Base-by-base conservation (phyloP, 257 asterid species). In the Solanum peruvianum region DNA sequence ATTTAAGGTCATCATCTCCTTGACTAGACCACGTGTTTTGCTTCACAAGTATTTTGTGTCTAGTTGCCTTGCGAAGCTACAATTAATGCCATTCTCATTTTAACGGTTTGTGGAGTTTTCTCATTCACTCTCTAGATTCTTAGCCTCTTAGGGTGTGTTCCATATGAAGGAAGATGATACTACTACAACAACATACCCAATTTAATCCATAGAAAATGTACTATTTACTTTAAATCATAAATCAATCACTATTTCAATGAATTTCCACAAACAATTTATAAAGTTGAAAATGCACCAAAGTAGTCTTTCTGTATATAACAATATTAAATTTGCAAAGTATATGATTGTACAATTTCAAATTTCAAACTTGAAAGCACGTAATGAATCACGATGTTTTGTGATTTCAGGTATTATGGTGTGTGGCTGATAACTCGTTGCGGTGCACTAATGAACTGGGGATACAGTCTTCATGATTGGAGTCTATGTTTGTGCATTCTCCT, bases 361-460 rank as follows among this genome's bases (percentile, higher is more conserved):
- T 80, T 80, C 42, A 47, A 47, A 47, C 31, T 80, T 23, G 67
- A 80, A 78, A 27, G 42, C 84, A 45, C 33, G 16, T 45, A 27
- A 78, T 45, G 8, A 47, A 45, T 27, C 67, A 27, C 47, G 80
- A 80, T 52, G 45, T 83, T 41, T 45, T 86, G 56, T 62, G 33
- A 71, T 77, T 86, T 82, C 93, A 96, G 99, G 93, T 95, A 93
- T 76, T 93, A 92, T 60, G 99, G 99, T 2, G 99, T 95, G 86
- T 96, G 98, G 99, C 94, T 97, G 67, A 93, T 97, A 85, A 97
- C 99, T 4, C 93, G 99, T 3, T 97, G 99, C 73, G 98, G 95
- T 16, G 91, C 95, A 3, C 98, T 97, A 35, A 86, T 35, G 67
- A 93, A 82, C 87, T 90, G 86, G 31, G 93, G 95, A 37, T 97